Conservation (phyloP, 495 filamentous ascomycete genomes). For the Bombardia bombarda region DNA sequence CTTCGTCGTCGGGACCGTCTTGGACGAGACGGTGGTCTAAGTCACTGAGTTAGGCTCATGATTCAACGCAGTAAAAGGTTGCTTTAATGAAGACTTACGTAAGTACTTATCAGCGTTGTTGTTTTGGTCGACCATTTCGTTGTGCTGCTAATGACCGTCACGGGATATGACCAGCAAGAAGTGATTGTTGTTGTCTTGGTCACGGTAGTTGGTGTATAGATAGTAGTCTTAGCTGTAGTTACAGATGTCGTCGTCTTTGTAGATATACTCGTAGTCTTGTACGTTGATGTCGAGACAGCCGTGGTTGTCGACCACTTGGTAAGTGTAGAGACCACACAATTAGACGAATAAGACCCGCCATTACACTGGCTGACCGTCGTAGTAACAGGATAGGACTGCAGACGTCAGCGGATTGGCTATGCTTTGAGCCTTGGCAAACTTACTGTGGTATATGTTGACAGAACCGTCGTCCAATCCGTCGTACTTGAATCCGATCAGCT, state of each 20-base stretch:
- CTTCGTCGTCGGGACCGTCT: conserved; percentile 3
- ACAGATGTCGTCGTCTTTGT: background rate
- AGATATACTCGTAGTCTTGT: conserved; percentile 1
- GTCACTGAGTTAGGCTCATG: too few species aligned
- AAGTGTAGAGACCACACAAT: conserved; percentile 15
- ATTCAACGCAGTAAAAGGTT: too few species aligned
- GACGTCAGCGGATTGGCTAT: too few species aligned
- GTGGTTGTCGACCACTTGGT: conserved; percentile 19
- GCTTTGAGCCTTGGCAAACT: too few species aligned
- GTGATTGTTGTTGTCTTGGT: conserved; percentile 9
- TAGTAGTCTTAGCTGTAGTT: background rate
- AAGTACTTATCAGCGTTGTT: conserved; percentile 1
- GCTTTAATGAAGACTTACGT: too few species aligned
- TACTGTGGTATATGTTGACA: too few species aligned
- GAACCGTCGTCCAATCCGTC: too few species aligned
- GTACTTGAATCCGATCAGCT: too few species aligned
- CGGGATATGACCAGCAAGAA: conserved; percentile 3
- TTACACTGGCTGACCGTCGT: too few species aligned
- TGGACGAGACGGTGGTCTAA: background rate
- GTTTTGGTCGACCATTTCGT: too few species aligned
- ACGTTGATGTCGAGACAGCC: conserved; percentile 1
- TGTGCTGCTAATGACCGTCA: conserved; percentile 4
- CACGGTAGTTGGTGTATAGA: conserved; percentile 2
- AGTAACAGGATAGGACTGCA: too few species aligned
- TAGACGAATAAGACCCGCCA: background rate